Percentiles rank a stretch among this genome's conserved stretches.
These are phyloP conservation scores for Sesbania bispinosa DNA, from an alignment of 306 rosid genomes.

Conservation along the genomic window DNA sequence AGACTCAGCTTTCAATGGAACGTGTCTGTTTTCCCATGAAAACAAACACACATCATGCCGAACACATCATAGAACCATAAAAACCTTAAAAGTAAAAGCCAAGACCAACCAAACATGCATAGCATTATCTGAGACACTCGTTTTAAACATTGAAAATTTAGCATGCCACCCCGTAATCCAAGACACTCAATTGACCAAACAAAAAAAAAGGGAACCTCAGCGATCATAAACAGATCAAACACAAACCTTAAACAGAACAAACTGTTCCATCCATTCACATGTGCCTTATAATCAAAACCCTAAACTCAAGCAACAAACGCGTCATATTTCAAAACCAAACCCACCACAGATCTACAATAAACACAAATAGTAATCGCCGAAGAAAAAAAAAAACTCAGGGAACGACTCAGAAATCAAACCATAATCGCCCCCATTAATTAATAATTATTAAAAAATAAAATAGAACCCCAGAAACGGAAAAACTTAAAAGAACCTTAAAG, in stretches of 20 bases:
- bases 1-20: neutral
- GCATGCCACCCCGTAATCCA: neutral
- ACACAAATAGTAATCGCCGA: slow-evolving; percentile 7
- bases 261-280: slow-evolving; percentile 13
- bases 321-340: slow-evolving; percentile 12
- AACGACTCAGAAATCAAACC: neutral
- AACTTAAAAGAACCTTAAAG: neutral
- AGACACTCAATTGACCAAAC: neutral
- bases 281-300: slow-evolving; percentile 25
- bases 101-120: slow-evolving; percentile 6
- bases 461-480: neutral
- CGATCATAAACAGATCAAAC: slow-evolving; percentile 2
- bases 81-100: neutral
- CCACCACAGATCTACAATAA: slow-evolving; percentile 23
- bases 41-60: neutral
- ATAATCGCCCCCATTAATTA: neutral
- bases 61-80: neutral
- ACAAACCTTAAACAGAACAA: slow-evolving; percentile 9
- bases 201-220: neutral
- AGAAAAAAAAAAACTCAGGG: neutral
- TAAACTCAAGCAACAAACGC: slow-evolving; percentile 14
- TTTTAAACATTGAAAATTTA: neutral
- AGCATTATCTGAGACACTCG: neutral
- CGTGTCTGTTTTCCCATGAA: neutral
- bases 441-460: neutral